Percentiles rank a stretch among this genome's conserved stretches.
phyloP scores from a whole-genome alignment of 495 filamentous ascomycete species.

The Aspergillus bridgeri region DNA sequence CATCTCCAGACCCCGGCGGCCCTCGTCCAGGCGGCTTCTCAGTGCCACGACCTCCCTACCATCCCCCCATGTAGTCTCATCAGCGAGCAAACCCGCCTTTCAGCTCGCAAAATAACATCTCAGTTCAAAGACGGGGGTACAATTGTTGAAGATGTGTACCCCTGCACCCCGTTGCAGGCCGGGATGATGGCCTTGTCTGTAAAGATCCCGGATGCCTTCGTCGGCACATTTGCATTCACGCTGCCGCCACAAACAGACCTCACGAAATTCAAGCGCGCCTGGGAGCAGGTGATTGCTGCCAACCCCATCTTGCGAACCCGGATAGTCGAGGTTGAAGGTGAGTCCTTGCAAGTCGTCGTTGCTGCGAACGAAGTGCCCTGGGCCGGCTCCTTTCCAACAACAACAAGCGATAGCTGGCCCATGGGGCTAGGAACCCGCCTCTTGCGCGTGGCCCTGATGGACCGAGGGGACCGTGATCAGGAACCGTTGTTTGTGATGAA shows the following conservation, averaged over 20 bases:
- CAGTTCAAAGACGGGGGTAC: too few species aligned
- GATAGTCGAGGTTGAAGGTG: slow-evolving; percentile 40
- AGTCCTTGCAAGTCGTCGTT: slow-evolving; percentile 44
- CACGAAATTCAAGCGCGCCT: slow-evolving; percentile 31
- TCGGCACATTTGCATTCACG: slow-evolving; percentile 28
- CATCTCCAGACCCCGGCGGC: too few species aligned
- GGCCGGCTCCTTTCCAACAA: not conserved
- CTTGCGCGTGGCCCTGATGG: not conserved
- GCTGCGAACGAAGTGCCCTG: slow-evolving; percentile 23
- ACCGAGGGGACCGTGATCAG: not conserved
- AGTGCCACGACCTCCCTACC: too few species aligned
- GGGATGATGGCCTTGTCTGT: slow-evolving; percentile 48
- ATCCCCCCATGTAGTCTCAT: too few species aligned
- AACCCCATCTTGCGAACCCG: slow-evolving; percentile 48
- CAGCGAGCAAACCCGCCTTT: too few species aligned
- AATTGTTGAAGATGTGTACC: slow-evolving; percentile 56
- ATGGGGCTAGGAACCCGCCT: not conserved
- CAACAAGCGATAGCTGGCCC: not conserved
- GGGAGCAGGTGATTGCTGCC: slow-evolving; percentile 27
- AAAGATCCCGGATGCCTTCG: slow-evolving; percentile 45
- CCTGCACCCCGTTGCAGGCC: slow-evolving; percentile 57
- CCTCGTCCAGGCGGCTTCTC: too few species aligned
- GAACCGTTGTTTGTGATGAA: slow-evolving; percentile 2
- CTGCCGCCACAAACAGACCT: slow-evolving; percentile 6
- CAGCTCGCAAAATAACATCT: too few species aligned